phyloP scores from a whole-genome alignment of 306 rosid genomes.

The Boehmeria nivea region DNA sequence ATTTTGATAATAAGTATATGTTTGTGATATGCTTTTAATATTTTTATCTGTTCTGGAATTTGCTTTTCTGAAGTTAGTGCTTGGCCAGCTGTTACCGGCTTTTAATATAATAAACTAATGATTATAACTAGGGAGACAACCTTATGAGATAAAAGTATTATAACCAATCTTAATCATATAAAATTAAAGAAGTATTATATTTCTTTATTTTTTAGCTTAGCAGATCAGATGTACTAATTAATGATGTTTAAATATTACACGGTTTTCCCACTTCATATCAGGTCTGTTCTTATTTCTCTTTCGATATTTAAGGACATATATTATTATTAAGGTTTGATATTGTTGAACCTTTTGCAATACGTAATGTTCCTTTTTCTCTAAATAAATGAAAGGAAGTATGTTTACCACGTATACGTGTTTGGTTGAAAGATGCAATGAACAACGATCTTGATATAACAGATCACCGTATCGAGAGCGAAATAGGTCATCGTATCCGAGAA shows the following conservation, averaged over 20 bases:
- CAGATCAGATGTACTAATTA: conserved; percentile 15
- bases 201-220: not conserved
- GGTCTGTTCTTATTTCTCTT: conserved; percentile 6
- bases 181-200: too few relatives aligned
- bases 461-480: not conserved
- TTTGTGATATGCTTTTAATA: conserved; percentile 22
- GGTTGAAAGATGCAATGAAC: conserved; percentile 11
- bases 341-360: conserved; percentile 8
- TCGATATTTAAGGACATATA: not conserved
- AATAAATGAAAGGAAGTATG: not conserved
- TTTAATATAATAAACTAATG: conserved; percentile 7
- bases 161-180: not conserved
- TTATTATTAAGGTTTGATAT: conserved; percentile 11
- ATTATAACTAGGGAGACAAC: conserved; percentile 12
- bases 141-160: conserved; percentile 20
- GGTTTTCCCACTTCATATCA: conserved; percentile 12
- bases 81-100: conserved; percentile 31
- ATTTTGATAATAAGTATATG: conserved; percentile 15
- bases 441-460: not conserved
- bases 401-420: not conserved
- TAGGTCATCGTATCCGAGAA: not conserved
- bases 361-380: not conserved
- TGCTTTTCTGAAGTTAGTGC: conserved; percentile 17
- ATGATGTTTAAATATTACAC: not conserved
- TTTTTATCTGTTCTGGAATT: conserved; percentile 16